phyloP scores from a whole-genome alignment of 2,329 filamentous ascomycete genomes.

The Ophiostoma quercus region DNA sequence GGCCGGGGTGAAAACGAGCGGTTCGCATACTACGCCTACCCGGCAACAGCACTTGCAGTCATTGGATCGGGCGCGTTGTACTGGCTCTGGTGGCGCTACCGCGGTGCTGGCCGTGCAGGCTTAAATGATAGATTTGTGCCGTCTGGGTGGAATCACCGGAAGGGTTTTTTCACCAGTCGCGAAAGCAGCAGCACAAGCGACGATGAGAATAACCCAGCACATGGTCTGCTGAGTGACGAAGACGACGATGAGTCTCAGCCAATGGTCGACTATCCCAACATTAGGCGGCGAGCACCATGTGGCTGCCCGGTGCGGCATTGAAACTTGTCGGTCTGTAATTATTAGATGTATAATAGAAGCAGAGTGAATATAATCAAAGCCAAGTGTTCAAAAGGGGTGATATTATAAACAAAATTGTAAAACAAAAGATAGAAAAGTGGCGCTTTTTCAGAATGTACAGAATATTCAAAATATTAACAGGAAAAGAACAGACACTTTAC shows the following conservation, averaged over 20 bases:
- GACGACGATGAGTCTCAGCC: neutral
- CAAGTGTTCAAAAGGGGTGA: neutral
- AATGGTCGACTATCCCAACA: neutral
- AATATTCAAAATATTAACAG: neutral
- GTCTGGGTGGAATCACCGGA: neutral
- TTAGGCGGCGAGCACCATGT: neutral
- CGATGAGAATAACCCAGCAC: neutral
- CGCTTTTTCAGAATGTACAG: neutral
- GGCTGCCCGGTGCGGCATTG: neutral
- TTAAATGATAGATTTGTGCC: neutral
- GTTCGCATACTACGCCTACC: constrained; percentile 1
- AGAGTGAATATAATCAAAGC: neutral
- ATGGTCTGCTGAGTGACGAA: neutral
- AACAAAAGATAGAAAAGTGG: neutral
- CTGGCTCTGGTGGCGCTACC: neutral
- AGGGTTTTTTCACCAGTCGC: neutral
- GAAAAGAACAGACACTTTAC: neutral
- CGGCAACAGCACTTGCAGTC: neutral
- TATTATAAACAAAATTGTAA: neutral
- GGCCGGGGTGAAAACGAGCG: neutral
- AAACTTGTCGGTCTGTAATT: neutral
- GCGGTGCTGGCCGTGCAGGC: neutral
- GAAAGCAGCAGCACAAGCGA: neutral
- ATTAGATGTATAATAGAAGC: neutral
- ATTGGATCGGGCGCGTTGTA: neutral